Base-by-base conservation (phyloP, 345 rosid species). In the Toxicodendron radicans region DNA sequence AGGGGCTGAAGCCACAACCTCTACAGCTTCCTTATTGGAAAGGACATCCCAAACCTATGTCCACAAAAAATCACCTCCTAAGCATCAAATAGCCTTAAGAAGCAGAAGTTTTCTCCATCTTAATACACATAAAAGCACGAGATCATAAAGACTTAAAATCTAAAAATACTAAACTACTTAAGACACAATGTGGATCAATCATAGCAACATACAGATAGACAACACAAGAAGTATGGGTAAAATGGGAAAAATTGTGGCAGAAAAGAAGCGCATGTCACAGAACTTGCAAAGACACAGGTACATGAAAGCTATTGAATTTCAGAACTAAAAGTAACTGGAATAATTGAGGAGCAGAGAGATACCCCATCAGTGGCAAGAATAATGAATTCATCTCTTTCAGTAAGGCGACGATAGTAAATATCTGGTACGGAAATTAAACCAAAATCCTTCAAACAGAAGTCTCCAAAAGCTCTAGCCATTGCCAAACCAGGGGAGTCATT, bases 141-240 rank as follows among this genome's bases (percentile, higher is more conserved):
- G 11, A 70, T 41, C 51, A 7, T 23, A 27, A 70, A 23, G 24
- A 57, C 33, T 24, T 58, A 24, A 68, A 43, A 16, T 51, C 54
- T 27, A 30, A 43, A 57, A 57, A 35, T 3, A 33, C 9, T 23
- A n/a, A 0, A 52, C n/a, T 32, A 35, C 41, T n/a, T n/a, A n/a
- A n/a, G n/a, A 35, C 41, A 13, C 20, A 54, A 35, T 30, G 33
- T 54, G 53, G 21, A 33, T 35, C 20, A 20, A 41, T 54, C 56
- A 57, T 57, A 69, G 62, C 5, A 18, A 18, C n/a, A 54, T 23
- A 21, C 5, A 3, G 41, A 70, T 10, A 6, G 33, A 32, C 43
- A 51, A 33, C 59, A 49, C 5, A 21, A 35, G 14, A 69, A 54
- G 73, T n/a, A 61, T 32, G 68, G 75, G 58, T 9, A 61, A 49